A percentile compares a stretch with the other conserved stretches of the same genome.
These are phyloP conservation scores for Debaryomyces hansenii DNA, from an alignment of 805 yeast genomes.

Conservation along the genomic window DNA sequence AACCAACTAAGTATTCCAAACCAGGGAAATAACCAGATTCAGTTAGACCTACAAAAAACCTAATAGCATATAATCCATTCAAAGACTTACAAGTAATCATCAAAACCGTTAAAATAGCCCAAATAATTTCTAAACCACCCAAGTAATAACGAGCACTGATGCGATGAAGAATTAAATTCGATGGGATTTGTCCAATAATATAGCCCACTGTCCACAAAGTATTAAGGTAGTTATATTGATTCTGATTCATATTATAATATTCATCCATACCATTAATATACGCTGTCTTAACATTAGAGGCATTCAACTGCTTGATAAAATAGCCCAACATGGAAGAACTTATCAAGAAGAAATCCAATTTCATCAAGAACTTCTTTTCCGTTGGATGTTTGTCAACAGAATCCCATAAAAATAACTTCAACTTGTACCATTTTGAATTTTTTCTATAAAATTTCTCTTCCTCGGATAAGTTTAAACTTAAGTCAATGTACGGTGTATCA, in stretches of 20 bases:
- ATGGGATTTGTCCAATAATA: slow-evolving; percentile 51
- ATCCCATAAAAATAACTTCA: slow-evolving; percentile 35
- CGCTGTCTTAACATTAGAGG: slow-evolving; percentile 43
- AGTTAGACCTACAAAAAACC: slow-evolving; percentile 43
- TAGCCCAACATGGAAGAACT: slow-evolving; percentile 55
- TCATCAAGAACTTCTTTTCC: slow-evolving; percentile 32
- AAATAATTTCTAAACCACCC: slow-evolving; percentile 33
- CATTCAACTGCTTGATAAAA: slow-evolving; percentile 46
- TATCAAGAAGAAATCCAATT: slow-evolving; percentile 48
- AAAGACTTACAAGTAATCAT: slow-evolving; percentile 25
- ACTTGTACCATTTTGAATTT: slow-evolving; percentile 18
- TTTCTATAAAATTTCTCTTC: slow-evolving; percentile 21
- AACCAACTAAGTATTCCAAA: slow-evolving; percentile 51
- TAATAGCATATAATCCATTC: slow-evolving; percentile 23
- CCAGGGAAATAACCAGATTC: slow-evolving; percentile 59
- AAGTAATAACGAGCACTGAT: slow-evolving; percentile 36
- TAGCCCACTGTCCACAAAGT: slow-evolving; percentile 53
- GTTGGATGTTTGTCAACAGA: slow-evolving; percentile 37
- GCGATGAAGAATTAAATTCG: slow-evolving; percentile 36
- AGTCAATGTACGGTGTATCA: slow-evolving; percentile 20
- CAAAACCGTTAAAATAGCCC: slow-evolving; percentile 29
- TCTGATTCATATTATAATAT: slow-evolving; percentile 37
- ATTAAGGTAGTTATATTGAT: slow-evolving; percentile 45
- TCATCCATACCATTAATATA: slow-evolving; percentile 50
- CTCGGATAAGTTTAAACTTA: slow-evolving; percentile 16